These are phyloP conservation scores for Cercospora sp. DNA, from an alignment of 2,329 filamentous ascomycete genomes.

Conservation along the genomic window DNA sequence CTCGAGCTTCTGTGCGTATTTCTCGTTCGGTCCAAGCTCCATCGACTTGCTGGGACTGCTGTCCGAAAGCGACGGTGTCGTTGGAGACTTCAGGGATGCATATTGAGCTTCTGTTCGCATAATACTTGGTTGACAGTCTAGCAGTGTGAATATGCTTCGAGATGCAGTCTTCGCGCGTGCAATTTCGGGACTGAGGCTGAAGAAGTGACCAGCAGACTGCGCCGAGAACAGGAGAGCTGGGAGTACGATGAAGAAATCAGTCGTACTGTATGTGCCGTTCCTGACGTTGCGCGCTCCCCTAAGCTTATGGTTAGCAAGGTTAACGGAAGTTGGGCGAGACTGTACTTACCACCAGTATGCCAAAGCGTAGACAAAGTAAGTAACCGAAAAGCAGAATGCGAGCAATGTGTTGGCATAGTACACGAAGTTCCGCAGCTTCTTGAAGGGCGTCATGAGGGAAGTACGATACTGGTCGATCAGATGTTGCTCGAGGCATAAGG, in stretches of 20 bases:
- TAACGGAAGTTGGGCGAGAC: neutral
- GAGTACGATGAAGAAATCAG: conserved; percentile 50
- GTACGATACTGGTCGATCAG: conserved; percentile 43
- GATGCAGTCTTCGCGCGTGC: conserved; percentile 48
- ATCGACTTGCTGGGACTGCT: conserved; percentile 10
- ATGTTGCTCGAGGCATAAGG: conserved; percentile 46
- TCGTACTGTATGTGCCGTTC: conserved; percentile 44
- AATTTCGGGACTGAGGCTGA: conserved; percentile 50
- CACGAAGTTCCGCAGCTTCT: conserved; percentile 44
- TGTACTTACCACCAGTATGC: conserved; percentile 50
- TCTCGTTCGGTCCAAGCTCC: conserved; percentile 8
- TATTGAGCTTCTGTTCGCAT: conserved; percentile 11
- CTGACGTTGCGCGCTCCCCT: conserved; percentile 47
- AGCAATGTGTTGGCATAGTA: conserved; percentile 46
- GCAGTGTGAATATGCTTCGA: conserved; percentile 47
- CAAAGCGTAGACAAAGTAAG: conserved; percentile 52
- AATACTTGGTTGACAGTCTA: conserved; percentile 45
- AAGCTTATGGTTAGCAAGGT: neutral
- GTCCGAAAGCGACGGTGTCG: conserved; percentile 27
- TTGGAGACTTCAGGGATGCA: neutral
- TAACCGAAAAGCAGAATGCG: conserved; percentile 48
- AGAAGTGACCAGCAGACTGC: conserved; percentile 50
- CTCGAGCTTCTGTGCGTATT: conserved; percentile 27
- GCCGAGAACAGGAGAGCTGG: conserved; percentile 51
- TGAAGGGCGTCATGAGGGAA: conserved; percentile 44